Conservation (phyloP, 2,329 filamentous ascomycete species). For the Trichoderma aggressivum region DNA sequence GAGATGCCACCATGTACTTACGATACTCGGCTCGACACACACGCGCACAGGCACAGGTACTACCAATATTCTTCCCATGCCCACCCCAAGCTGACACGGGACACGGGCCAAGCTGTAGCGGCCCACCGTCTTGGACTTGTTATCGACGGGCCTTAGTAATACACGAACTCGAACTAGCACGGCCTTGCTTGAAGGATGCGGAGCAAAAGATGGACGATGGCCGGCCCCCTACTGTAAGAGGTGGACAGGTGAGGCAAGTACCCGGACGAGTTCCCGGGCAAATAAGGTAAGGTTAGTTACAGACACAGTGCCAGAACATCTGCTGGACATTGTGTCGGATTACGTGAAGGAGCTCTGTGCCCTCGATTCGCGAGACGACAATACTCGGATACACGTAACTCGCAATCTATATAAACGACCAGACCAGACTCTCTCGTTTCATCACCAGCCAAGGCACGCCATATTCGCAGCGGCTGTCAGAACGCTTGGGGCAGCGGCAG, state of each 20-base stretch:
- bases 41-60: background rate
- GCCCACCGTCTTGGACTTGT: background rate
- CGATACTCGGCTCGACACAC: background rate
- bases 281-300: too few relatives aligned
- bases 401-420: background rate
- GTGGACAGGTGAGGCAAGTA: background rate
- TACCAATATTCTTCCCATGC: background rate
- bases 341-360: background rate
- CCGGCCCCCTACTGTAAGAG: background rate
- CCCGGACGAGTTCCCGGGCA: background rate
- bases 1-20: background rate
- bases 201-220: background rate
- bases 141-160: slow-evolving; percentile 3
- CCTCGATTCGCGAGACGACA: slow-evolving; percentile 7
- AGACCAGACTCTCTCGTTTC: background rate
- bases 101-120: background rate
- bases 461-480: slow-evolving; percentile 10
- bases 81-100: slow-evolving; percentile 8
- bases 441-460: background rate
- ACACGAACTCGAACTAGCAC: background rate
- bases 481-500: slow-evolving; percentile 10
- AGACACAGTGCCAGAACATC: background rate
- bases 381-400: background rate
- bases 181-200: background rate
- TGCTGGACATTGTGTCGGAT: background rate